Base-by-base conservation (phyloP, 495 filamentous ascomycete genomes). In the Pyrenula aspistea region DNA sequence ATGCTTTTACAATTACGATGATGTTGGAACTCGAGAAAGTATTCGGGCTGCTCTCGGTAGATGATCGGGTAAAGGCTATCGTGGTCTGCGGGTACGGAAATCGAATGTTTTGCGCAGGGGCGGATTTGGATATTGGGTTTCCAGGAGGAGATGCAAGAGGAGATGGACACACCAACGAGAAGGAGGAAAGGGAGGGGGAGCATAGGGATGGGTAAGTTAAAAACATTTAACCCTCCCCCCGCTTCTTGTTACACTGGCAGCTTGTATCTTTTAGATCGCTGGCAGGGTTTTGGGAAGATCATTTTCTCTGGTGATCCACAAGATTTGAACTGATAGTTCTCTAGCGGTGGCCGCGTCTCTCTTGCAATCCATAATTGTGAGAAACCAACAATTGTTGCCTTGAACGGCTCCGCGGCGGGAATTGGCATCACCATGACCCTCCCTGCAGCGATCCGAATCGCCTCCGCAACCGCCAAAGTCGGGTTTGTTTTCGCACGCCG, bases 341-440 rank as follows among this genome's bases (percentile, higher is more conserved):
- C 21, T 19, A 52, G 3, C 21, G 82, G 80, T 23, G 82, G 80
- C 12, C 68, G 72, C 24, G 76, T 83, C 10, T 69, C 76, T 22
- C 72, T 85, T 2, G 81, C 81, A 31, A 83, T 85, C 51, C 74
- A 83, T 65, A 59, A 68, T 59, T 86, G 83, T 63, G 73, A 71
- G 57, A 86, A 85, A 61, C 81, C 83, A 36, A 81, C 82, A 22
- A 81, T 86, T 62, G 83, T 70, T 23, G 83, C 83, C 2, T 77
- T 85, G 60, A 81, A 84, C 63, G 83, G 83, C 53, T 78, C 75
- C 48, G 83, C 83, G 21, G 83, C 85, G 10, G 83, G 83, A 10
- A 75, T 86, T 8, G 83, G 83, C 2, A 83, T 85, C 64, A 87
- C 83, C 11, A 84, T 85, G 81, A 80, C 78, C 12, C 75, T 87